A percentile compares a stretch with the other conserved stretches of the same genome.
phyloP scores from a whole-genome alignment of 2,329 filamentous ascomycete genomes.

The Pseudogymnoascus sp. region DNA sequence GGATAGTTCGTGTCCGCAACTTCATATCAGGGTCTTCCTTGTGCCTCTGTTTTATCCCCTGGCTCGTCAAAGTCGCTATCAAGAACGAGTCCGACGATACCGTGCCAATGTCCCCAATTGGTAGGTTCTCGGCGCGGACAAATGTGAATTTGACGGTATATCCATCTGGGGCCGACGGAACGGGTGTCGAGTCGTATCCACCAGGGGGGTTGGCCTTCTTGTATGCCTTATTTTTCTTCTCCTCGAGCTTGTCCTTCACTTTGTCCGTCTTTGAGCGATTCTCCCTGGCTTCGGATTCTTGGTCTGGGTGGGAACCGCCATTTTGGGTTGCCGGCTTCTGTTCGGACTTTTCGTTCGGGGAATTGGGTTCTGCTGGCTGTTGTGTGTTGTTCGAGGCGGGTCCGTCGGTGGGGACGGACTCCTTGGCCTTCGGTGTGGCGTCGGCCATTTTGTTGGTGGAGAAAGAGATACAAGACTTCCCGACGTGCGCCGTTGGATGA shows the following conservation, averaged over 20 bases:
- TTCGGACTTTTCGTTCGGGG: not conserved
- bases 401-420: not conserved
- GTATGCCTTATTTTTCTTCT: conserved; percentile 26
- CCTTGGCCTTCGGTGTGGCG: not conserved
- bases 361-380: not conserved
- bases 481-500: not conserved
- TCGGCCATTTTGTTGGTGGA: not conserved
- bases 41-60: conserved; percentile 60
- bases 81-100: conserved; percentile 79
- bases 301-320: not conserved
- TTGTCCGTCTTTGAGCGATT: conserved; percentile 4
- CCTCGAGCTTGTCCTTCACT: conserved; percentile 26
- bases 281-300: conserved; percentile 1
- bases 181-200: conserved; percentile 70
- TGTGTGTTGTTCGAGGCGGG: not conserved
- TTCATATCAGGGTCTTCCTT: conserved; percentile 73
- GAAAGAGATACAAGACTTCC: not conserved
- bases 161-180: conserved; percentile 64
- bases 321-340: not conserved
- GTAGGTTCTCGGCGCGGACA: conserved; percentile 70
- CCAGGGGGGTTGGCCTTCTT: conserved; percentile 38
- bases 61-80: conserved; percentile 61
- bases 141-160: conserved; percentile 83
- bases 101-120: conserved; percentile 68
- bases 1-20: conserved; percentile 67